Base-by-base conservation (phyloP, 2,329 filamentous ascomycete genomes). In the Dendrostoma leiphaemia region DNA sequence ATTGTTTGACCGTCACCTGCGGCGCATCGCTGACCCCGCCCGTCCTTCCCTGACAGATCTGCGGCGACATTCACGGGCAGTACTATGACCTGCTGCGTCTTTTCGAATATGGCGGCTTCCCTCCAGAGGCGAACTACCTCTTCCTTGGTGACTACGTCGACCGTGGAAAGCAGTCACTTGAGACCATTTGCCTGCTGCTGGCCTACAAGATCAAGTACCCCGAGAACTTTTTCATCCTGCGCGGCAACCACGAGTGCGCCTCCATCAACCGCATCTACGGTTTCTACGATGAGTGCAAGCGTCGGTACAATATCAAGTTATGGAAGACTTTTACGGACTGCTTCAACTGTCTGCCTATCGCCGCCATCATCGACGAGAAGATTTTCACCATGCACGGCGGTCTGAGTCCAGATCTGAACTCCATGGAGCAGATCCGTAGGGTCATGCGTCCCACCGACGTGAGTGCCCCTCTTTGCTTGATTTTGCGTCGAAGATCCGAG, bases 131-230 rank as follows among this genome's bases (percentile, higher is more conserved):
- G 68, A 99, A 99, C 81, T 99, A 97, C 76, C 90, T 99, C 65
- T 99, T 99, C 83, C 89, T 99, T 48, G 94, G 94, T 64, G 94
- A 99, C 72, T 99, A 99, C 69, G 94, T 99, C 67, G 94, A 99
- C 74, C 88, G 94, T 79, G 94, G 94, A 78, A 97, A 99, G 82
- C 94, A 99, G 77, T 97, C 93, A 34, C 87, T 99, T 51, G 94
- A 99, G 81, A 97, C 94, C 63, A 97, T 99, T 75, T 96, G 91
- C 78, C 81, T 99, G 61, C 83, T 99, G 54, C 84, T 99, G 48
- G 91, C 91, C 60, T 99, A 97, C 85, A 99, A 99, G 85, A 96
- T 99, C 84, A 97, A 97, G 80, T 97, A 96, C 72, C 94, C 94
- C 46, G 94, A 99, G 78, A 99, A 99, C 80, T 97, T 99, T 79